These are phyloP conservation scores for Yamadazyma friedrichii DNA, from an alignment of 1,139 yeast species.

Conservation along the genomic window DNA sequence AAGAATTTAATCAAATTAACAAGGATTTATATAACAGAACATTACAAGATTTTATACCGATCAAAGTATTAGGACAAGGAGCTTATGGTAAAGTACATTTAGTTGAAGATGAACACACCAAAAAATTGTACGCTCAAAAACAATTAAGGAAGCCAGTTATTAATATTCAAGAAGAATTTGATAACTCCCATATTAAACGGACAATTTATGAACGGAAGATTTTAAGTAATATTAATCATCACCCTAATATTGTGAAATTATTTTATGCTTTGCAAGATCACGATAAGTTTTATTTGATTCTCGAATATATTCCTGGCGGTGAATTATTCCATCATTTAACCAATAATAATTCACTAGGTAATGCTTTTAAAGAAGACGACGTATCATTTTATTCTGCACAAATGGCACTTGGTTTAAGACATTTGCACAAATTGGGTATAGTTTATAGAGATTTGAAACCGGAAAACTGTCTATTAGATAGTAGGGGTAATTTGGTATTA, in stretches of 20 bases:
- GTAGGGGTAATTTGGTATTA: slow-evolving; percentile 71
- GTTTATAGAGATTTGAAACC: slow-evolving; percentile 79
- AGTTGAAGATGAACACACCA: slow-evolving; percentile 33
- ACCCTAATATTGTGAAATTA: slow-evolving; percentile 32
- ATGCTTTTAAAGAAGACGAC: slow-evolving; percentile 29
- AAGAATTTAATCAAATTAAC: neutral
- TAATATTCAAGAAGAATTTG: slow-evolving; percentile 17
- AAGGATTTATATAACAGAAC: slow-evolving; percentile 8
- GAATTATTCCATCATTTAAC: slow-evolving; percentile 36
- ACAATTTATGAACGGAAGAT: slow-evolving; percentile 74
- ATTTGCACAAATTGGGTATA: slow-evolving; percentile 35
- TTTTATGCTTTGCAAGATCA: slow-evolving; percentile 35
- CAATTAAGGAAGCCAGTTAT: slow-evolving; percentile 39
- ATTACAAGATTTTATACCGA: slow-evolving; percentile 31
- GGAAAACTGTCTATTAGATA: slow-evolving; percentile 80
- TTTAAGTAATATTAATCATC: slow-evolving; percentile 54
- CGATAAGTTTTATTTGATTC: slow-evolving; percentile 31
- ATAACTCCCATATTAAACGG: slow-evolving; percentile 32
- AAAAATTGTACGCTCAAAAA: slow-evolving; percentile 40
- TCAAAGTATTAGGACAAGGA: slow-evolving; percentile 42
- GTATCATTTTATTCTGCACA: slow-evolving; percentile 36
- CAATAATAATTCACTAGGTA: slow-evolving; percentile 23
- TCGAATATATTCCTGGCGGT: slow-evolving; percentile 38
- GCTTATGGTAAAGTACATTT: slow-evolving; percentile 44
- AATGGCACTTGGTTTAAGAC: slow-evolving; percentile 32